Base-by-base conservation (phyloP, 129 eudicot genomes). In the Logfia minima region DNA sequence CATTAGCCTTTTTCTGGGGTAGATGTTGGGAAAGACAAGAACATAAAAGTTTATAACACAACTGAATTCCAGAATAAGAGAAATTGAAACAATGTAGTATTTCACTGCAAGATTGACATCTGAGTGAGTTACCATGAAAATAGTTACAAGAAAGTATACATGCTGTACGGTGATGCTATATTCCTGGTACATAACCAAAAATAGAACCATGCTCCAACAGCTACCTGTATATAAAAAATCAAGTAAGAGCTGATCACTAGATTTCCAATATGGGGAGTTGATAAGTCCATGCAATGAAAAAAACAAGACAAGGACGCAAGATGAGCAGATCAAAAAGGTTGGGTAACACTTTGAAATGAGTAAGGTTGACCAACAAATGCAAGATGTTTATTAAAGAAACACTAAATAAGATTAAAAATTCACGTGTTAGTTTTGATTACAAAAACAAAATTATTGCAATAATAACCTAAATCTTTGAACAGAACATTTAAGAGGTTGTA, bases 91-190 rank as follows among this genome's bases (percentile, higher is more conserved):
- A 63, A 26, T 72, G 29, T 32, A 52, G 23, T 43, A 53, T 65
- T 75, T 63, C 80, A 77, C 78, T 69, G 61, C 72, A 83, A 61
- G 74, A 68, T 65, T 84, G 59, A 72, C 77, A 81, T 75, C 76
- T 84, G 66, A 79, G 88, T 86, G 81, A 88, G 90, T 90, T 88
- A 90, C 87, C 98, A 83, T 85, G 78, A 75, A 79, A 83, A 84
- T 85, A 90, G 93, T 80, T 83, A 77, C 81, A 84, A 93, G 98
- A 89, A 87, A 81, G 78, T 91, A 88, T 91, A 93, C 98, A 89
- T 93, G 98, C 84, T 84, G 90, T 93, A 93, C n/a, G 97, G 98
- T 74, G 98, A 87, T 67, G 98, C 81, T 79, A 91, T 72, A 75
- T 89, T 79, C 75, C 88, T 77, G 52, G 88, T 77, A 75, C 76